Evolutionary conservation across 1,284 basidiomycete genomes (phyloP).

Genomic region (Anthracocystis panici-leucophaei): DNA sequence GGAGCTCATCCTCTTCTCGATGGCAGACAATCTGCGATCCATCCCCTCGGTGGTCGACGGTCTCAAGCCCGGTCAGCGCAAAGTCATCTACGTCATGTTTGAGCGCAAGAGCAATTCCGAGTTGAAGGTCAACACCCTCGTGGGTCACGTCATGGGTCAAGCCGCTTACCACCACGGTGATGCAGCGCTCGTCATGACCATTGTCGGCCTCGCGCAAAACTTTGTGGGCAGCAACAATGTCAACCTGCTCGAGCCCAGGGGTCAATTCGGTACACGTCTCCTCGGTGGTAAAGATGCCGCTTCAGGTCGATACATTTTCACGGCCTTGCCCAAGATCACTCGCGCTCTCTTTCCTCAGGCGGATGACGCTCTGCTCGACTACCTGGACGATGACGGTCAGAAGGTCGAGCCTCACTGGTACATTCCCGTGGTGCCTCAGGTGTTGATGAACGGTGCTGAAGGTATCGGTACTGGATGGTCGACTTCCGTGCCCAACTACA

Average conservation of each 20-base stretch:
- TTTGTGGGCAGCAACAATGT: slow-evolving; percentile 97
- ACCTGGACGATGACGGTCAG: slow-evolving; percentile 88
- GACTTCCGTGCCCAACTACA: slow-evolving; percentile 91
- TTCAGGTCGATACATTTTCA: slow-evolving; percentile 96
- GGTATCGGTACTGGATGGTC: slow-evolving; percentile 99
- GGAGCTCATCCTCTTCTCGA: slow-evolving; percentile 97
- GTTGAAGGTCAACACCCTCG: slow-evolving; percentile 95
- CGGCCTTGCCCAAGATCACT: slow-evolving; percentile 82
- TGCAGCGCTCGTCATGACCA: slow-evolving; percentile 84
- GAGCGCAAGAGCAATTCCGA: slow-evolving; percentile 91
- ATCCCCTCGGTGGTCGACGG: slow-evolving; percentile 86
- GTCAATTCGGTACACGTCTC: slow-evolving; percentile 88
- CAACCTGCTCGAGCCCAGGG: slow-evolving; percentile 88
- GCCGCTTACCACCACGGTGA: slow-evolving; percentile 98
- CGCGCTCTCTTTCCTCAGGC: slow-evolving; percentile 83
- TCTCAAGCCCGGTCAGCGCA: slow-evolving; percentile 98
- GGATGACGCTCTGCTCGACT: slow-evolving; percentile 87
- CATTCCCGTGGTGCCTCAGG: slow-evolving; percentile 87
- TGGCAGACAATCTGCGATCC: slow-evolving; percentile 98
- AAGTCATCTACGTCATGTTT: slow-evolving; percentile 95
- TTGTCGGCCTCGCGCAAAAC: slow-evolving; percentile 92
- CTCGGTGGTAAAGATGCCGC: slow-evolving; percentile 78
- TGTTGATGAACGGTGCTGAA: slow-evolving; percentile 93
- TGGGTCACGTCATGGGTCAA: slow-evolving; percentile 93
- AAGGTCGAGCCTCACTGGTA: slow-evolving; percentile 95